Percentiles rank a stretch among this genome's conserved stretches.
Conservation (phyloP, 202 grass and related monocot genomes). For the Setaria italica region DNA sequence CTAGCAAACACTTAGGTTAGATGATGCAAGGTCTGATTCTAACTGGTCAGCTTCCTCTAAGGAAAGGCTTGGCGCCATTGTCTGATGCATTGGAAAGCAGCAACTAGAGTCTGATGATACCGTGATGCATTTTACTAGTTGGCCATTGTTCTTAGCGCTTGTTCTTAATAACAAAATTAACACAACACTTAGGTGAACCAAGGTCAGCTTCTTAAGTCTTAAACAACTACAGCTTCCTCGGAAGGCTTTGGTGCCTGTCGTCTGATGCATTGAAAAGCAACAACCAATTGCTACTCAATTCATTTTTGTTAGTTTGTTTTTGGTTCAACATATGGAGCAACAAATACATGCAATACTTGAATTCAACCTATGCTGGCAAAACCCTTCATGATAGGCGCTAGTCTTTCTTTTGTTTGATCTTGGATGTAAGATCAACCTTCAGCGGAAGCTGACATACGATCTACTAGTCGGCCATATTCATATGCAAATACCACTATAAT, state of each 20-base stretch:
- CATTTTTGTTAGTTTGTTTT: neutral
- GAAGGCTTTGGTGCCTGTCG: neutral
- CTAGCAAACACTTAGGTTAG: neutral
- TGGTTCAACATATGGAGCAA: neutral
- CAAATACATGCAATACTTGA: neutral
- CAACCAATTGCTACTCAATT: neutral
- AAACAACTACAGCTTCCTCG: neutral
- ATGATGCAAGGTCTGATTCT: conserved; percentile 9
- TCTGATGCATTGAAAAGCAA: neutral
- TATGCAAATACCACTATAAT: conserved; percentile 22
- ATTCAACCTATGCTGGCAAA: conserved; percentile 1
- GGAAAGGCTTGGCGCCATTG: neutral
- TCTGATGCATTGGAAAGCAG: conserved; percentile 12
- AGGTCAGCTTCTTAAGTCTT: conserved; percentile 11
- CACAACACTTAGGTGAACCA: neutral
- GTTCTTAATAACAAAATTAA: neutral
- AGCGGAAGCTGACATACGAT: neutral
- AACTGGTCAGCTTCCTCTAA: neutral
- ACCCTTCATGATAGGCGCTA: neutral
- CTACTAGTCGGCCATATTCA: conserved; percentile 1
- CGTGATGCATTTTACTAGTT: neutral
- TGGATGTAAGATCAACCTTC: neutral
- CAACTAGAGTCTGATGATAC: neutral
- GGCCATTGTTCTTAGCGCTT: neutral
- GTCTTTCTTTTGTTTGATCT: neutral